Conservation (phyloP, 202 grass and related monocot genomes). For the Setaria italica region DNA sequence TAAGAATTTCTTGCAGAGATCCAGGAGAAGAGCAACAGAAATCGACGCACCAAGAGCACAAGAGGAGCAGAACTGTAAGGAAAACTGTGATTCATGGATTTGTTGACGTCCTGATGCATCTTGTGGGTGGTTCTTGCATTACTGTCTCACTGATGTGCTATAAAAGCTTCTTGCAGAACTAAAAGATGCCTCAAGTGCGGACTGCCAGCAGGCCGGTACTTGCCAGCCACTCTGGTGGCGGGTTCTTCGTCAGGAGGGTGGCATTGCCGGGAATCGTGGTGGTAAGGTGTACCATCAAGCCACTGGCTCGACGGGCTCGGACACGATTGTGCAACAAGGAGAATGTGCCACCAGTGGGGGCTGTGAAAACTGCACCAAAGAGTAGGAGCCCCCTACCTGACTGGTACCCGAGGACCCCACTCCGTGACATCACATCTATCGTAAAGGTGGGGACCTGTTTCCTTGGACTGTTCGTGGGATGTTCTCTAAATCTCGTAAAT, state of each 20-base stretch:
- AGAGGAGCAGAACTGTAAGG: neutral
- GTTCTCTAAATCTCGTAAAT: neutral
- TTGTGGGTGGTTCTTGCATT: slow-evolving; percentile 11
- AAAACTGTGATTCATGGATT: neutral
- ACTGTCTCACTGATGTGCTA: neutral
- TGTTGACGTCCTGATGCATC: neutral
- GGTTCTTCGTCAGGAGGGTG: slow-evolving; percentile 53
- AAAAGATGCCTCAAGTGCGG: slow-evolving; percentile 42
- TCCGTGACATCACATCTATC: slow-evolving; percentile 74
- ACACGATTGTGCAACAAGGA: slow-evolving; percentile 46
- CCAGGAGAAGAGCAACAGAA: neutral
- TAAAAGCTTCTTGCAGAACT: slow-evolving; percentile 14
- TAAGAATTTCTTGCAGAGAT: neutral
- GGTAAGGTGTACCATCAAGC: slow-evolving; percentile 27
- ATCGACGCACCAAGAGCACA: neutral
- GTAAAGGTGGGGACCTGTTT: slow-evolving; percentile 54
- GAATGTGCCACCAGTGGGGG: slow-evolving; percentile 45
- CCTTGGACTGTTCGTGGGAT: neutral
- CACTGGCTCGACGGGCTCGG: slow-evolving; percentile 9
- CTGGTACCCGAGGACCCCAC: slow-evolving; percentile 82
- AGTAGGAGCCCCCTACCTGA: slow-evolving; percentile 68
- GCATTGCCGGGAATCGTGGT: slow-evolving; percentile 24
- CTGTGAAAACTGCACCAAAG: slow-evolving; percentile 32
- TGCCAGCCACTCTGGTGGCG: slow-evolving; percentile 42
- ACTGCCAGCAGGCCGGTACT: slow-evolving; percentile 14